Evolutionary conservation across 2,329 filamentous ascomycete genomes (phyloP).

Genomic region (Ophiostoma tasmaniense): DNA sequence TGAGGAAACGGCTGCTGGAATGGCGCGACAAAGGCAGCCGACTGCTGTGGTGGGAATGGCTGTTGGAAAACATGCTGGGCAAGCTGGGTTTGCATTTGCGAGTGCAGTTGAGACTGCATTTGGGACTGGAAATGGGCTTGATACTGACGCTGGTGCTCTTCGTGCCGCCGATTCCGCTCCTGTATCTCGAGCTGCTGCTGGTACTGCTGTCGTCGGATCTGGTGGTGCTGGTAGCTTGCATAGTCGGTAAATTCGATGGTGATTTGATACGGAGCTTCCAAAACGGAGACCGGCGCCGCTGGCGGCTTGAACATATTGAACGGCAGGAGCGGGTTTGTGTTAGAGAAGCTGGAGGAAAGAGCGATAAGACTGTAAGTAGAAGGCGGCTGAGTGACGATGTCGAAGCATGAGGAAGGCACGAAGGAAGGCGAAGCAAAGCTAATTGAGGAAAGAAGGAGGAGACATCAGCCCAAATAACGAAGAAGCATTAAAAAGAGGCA

Average conservation of each 20-base stretch:
- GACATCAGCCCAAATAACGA: background rate
- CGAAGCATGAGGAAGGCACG: background rate
- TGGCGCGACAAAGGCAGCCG: background rate
- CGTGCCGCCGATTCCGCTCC: constrained; percentile 12
- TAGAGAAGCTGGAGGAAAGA: constrained; percentile 6
- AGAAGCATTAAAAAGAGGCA: background rate
- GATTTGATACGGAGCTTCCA: constrained; percentile 35
- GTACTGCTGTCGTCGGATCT: constrained; percentile 14
- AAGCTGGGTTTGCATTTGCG: constrained; percentile 13
- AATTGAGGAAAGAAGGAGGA: background rate
- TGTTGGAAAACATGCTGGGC: background rate
- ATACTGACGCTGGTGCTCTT: constrained; percentile 17
- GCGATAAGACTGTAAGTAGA: background rate
- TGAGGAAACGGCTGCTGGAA: background rate
- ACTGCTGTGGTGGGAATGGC: background rate
- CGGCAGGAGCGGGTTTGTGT: background rate
- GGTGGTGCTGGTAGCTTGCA: constrained; percentile 21
- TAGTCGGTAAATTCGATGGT: constrained; percentile 28
- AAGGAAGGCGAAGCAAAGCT: no score
- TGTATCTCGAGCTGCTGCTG: constrained; percentile 3
- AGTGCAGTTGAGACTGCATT: constrained; percentile 9
- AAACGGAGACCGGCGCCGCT: constrained; percentile 37
- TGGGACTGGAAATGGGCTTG: constrained; percentile 19
- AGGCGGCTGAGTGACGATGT: background rate
- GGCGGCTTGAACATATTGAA: constrained; percentile 48